Base-by-base conservation (phyloP, 148 eudicot genomes). In the Silene uniflora region DNA sequence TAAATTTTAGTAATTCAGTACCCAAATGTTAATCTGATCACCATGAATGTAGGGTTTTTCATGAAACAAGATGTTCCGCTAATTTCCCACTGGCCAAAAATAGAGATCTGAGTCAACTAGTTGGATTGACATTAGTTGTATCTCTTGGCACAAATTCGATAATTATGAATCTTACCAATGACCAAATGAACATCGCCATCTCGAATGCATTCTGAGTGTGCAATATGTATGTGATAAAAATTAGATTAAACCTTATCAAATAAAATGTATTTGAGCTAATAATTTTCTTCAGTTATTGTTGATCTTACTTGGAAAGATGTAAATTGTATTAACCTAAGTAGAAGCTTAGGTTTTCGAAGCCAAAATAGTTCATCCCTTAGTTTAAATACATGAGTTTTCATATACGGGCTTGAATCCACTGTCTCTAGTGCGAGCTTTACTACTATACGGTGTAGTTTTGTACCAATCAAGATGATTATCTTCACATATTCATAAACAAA, bases 301-400 rank as follows among this genome's bases (percentile, higher is more conserved):
- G 5, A 55, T 58, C 75, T 76, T 69, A 85, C 97, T 91, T 91
- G 97, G 72, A 91, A 91, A 9, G 93, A 83, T 73, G 88, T 81
- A 71, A 89, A 88, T 67, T 91, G 93, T 78, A 91, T 89, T 52
- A 88, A 25, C 56, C 86, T 67, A 77, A 89, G 88, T 60, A 91
- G 82, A 76, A 91, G 82, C 84, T 85, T 78, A 61, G 97, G 97
- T 64, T 81, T 88, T 63, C 88, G 83, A 80, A 88, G 90, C 97
- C 93, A 91, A 82, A 91, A 91, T 1, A 91, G 85, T 76, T 88
- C 93, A 67, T 91, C 97, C 82, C 97, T 88, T 24, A 88, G 78
- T 46, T 83, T 85, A 67, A 91, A 86, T 67, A 79, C 83, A 19
- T 75, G 85, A 70, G 73, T 27, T 84, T 76, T 86, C 56, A 79